Conservation (phyloP, 768 basidiomycete species). For the Lactarius deliciosus region DNA sequence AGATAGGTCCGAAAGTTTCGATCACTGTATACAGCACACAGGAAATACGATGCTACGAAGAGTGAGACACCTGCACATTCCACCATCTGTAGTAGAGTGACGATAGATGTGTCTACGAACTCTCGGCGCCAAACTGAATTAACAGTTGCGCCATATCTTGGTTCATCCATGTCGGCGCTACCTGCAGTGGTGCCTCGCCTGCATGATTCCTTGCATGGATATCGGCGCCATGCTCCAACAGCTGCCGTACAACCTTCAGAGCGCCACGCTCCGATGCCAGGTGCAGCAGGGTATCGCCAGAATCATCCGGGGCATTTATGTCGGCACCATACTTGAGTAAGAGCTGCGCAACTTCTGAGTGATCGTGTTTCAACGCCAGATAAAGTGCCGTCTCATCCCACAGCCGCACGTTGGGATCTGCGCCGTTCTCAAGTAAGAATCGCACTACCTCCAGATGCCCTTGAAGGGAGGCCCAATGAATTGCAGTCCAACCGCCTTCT, state of each 20-base stretch:
- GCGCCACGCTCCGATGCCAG: neutral
- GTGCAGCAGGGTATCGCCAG: neutral
- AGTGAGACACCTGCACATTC: neutral
- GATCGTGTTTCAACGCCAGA: neutral
- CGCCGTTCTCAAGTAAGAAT: neutral
- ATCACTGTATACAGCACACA: neutral
- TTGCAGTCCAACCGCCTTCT: too few species aligned
- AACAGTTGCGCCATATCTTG: neutral
- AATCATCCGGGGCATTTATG: neutral
- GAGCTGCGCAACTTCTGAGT: neutral
- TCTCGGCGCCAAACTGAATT: neutral
- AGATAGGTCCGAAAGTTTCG: neutral
- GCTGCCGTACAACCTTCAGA: neutral
- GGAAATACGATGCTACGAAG: neutral
- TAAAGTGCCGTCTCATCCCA: neutral
- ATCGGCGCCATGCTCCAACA: neutral
- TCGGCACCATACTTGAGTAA: neutral
- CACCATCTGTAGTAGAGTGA: neutral
- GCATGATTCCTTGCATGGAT: neutral
- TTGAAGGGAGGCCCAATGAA: too few species aligned
- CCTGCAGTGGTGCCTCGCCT: neutral
- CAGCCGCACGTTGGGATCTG: neutral
- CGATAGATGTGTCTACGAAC: neutral
- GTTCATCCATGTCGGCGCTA: neutral
- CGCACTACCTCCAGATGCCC: too few species aligned